Evolutionary conservation across 306 rosid genomes (phyloP).

Genomic region (Luffa acutangula): DNA sequence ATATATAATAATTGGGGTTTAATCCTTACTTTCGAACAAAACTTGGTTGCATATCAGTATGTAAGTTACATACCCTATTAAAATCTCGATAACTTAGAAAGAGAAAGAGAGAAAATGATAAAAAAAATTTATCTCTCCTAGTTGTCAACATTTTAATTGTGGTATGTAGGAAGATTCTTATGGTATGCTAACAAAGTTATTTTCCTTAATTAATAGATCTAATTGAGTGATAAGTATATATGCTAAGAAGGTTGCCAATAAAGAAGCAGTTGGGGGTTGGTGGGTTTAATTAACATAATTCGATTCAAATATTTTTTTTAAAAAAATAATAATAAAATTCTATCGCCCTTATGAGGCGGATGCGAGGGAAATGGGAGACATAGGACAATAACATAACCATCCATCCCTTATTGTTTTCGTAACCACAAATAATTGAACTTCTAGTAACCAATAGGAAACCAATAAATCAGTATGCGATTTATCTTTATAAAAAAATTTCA

Average conservation of each 20-base stretch:
- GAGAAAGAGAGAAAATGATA: too few relatives aligned
- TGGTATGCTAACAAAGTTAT: too few relatives aligned
- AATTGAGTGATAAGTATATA: neutral
- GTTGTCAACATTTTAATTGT: too few relatives aligned
- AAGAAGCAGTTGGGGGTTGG: conserved; percentile 6
- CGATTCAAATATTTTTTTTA: neutral
- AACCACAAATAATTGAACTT: conserved; percentile 47
- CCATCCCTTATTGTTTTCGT: conserved; percentile 33
- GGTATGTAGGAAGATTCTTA: too few relatives aligned
- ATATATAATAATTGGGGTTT: neutral
- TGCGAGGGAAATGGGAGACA: conserved; percentile 34
- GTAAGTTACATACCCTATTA: too few relatives aligned
- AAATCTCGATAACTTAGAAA: too few relatives aligned
- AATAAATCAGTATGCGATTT: neutral
- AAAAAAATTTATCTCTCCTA: too few relatives aligned
- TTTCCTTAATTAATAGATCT: too few relatives aligned
- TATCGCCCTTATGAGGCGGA: conserved; percentile 18
- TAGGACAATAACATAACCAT: conserved; percentile 2
- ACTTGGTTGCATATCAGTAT: too few relatives aligned
- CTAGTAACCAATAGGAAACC: conserved; percentile 19
- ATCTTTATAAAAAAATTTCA: neutral
- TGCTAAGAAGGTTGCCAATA: neutral
- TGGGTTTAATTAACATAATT: neutral
- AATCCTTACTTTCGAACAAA: too few relatives aligned
- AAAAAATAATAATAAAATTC: neutral